Base-by-base conservation (phyloP, 2,329 filamentous ascomycete genomes). In the Delphinella strobiligena region DNA sequence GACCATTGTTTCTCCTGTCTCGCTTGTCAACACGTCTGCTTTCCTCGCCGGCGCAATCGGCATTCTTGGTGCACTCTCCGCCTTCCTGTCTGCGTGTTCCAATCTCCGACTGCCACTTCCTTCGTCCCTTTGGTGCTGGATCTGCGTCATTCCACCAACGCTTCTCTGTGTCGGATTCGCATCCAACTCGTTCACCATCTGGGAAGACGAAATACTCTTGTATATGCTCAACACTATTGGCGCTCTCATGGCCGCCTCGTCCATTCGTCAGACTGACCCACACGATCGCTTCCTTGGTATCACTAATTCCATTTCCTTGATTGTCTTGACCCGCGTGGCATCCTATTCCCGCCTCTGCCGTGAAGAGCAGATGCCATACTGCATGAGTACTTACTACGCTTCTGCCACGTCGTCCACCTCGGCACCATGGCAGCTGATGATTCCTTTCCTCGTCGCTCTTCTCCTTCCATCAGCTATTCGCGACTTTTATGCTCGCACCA, bases 291-390 rank as follows among this genome's bases (percentile, higher is more conserved):
- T 80, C 9, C 63, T 94, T 34, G 87, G 82, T 17, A 70, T 85
- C 18, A 89, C 88, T 52, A 88, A 98, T 56, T 91, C 91, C 0
- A 58, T 89, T 15, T 66, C 86, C 1, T 96, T 98, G 54, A 69
- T 91, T 41, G 56, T 86, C 4, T 71, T 96, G 10, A 81, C 80
- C 11, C 79, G 89, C 39, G 40, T 89, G 3, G 82, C 87, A 1
- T 93, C 88, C 1, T 78, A 89, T 49, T 95, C 91, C 8, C 83
- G 87, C 49, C 77, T 98, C 15, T 98, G 91, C 58, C 81, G 91
- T 42, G 91, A 98, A 60, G 91, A 98, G 63, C 91, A 98, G 63
- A 95, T 96, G 85, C 91, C 91, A 0, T 93, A 82, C 63, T 98
- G 91, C 67, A 78, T 75, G 39, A 94, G 89, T 2, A 95, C 91